Evolutionary conservation across 345 rosid species (phyloP), one percentile per base, ranked within the genome.

Genomic region (Pseudoturritis turrita): DNA sequence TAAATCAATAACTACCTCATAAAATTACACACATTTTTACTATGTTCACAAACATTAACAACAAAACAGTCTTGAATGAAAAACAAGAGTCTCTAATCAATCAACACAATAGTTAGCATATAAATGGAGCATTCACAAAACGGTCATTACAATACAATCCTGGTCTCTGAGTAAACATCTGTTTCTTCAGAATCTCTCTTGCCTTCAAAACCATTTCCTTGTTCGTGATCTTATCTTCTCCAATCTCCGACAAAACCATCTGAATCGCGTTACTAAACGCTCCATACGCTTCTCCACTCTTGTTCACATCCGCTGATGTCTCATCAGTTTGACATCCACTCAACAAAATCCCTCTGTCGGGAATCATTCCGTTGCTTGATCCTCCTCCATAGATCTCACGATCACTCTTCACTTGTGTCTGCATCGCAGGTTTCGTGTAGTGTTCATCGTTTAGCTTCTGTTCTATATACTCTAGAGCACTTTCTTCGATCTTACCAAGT

Each of bases 91-190:
- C 35, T 68, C 5, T 19, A 14, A 50, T 33, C 44, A 21, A 3
- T 21, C 64, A 44, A 7, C 45, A 25, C 35, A 13, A 21, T 49
- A 7, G 0, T 68, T 77, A 77, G 55, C 80, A 71, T 43, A 80
- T 78, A 17, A 83, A 83, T 9, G 82, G 17, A 33, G 72, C 80
- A 54, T 80, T 72, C 18, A 65, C 49, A 56, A 71, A 81, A 47
- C 57, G 11, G 57, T 83, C 86, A 36, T 77, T 11, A 47, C 82
- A 83, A 71, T 78, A 83, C 35, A 83, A 81, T 15, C 86, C 86
- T 10, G 86, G 86, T 63, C 61, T 77, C 72, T 83, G 83, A 36
- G 62, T 72, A 72, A 83, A 83, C n/a, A 77, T 77, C 44, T 19
- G n/a, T n/a, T 62, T 78, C 80, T 80, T 68, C 51, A 83, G 69